phyloP scores from a whole-genome alignment of 2,329 filamentous ascomycete genomes.

The Bipolaris gigantea region DNA sequence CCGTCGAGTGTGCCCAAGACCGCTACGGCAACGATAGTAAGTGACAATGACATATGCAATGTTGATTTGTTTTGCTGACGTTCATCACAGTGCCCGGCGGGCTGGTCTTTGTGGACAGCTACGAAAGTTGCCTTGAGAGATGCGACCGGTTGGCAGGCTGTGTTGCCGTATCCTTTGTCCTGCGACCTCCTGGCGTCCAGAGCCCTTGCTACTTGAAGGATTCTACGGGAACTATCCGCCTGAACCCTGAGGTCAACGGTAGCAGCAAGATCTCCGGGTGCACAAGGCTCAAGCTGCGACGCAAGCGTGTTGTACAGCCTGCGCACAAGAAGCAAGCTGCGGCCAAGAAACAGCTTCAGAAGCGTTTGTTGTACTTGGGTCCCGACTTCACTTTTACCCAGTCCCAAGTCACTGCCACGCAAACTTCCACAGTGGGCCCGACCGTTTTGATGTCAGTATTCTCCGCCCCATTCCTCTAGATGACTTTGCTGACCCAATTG shows the following conservation, averaged over 20 bases:
- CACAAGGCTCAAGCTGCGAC: conserved; percentile 11
- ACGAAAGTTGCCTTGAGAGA: conserved; percentile 22
- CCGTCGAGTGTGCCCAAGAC: conserved; percentile 29
- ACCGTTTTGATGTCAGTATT: neutral
- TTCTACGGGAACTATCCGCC: conserved; percentile 5
- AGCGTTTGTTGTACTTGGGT: neutral
- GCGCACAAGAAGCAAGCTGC: neutral
- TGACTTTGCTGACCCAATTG: neutral
- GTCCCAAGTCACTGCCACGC: neutral
- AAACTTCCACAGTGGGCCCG: neutral
- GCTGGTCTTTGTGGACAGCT: conserved; percentile 7
- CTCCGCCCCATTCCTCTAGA: neutral
- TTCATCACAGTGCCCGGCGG: conserved; percentile 12
- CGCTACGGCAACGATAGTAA: conserved; percentile 27
- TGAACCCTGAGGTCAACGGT: conserved; percentile 23
- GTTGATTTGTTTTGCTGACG: neutral
- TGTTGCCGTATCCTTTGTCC: conserved; percentile 24
- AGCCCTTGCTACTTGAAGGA: conserved; percentile 35
- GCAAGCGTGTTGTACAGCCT: conserved; percentile 14
- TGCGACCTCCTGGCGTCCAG: conserved; percentile 4
- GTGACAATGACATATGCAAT: neutral
- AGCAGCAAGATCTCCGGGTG: conserved; percentile 20
- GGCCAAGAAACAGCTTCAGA: neutral
- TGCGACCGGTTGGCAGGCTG: conserved; percentile 27
- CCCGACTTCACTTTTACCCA: conserved; percentile 5